Evolutionary conservation across 306 rosid genomes (phyloP).

Genomic region (Medicago arabica): DNA sequence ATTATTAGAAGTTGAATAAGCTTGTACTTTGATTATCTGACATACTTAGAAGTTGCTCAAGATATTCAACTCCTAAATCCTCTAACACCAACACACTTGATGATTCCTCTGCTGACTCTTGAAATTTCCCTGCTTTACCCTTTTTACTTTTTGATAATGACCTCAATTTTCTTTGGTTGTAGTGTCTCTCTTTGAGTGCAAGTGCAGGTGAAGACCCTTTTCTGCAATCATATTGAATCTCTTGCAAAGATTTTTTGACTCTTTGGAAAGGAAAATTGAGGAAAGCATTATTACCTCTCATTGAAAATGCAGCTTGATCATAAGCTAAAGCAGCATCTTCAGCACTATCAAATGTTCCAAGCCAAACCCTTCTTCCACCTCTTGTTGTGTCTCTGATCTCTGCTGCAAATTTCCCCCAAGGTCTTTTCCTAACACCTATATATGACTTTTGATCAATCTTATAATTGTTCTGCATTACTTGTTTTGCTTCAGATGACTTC

Average conservation of each 20-base stretch:
- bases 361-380: conserved; percentile 75
- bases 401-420: conserved; percentile 87
- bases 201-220: conserved; percentile 60
- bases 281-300: conserved; percentile 63
- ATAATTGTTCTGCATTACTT: too few relatives aligned
- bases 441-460: conserved; percentile 1
- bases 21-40: conserved; percentile 32
- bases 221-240: conserved; percentile 14
- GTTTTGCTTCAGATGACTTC: background rate
- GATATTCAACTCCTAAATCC: conserved; percentile 68
- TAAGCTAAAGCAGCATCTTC: conserved; percentile 86
- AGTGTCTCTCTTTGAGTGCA: conserved; percentile 54
- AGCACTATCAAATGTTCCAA: conserved; percentile 75
- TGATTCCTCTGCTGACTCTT: background rate
- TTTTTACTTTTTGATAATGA: conserved; percentile 19
- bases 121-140: conserved; percentile 25
- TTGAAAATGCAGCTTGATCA: conserved; percentile 80
- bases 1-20: background rate
- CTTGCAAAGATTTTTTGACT: conserved; percentile 44
- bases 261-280: conserved; percentile 60
- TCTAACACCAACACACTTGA: conserved; percentile 49
- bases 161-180: conserved; percentile 1
- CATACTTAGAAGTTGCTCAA: conserved; percentile 59
- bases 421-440: conserved; percentile 71
- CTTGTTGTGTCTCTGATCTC: conserved; percentile 83